Conservation (phyloP, 306 rosid species). For the Cucurbita ficifolia region DNA sequence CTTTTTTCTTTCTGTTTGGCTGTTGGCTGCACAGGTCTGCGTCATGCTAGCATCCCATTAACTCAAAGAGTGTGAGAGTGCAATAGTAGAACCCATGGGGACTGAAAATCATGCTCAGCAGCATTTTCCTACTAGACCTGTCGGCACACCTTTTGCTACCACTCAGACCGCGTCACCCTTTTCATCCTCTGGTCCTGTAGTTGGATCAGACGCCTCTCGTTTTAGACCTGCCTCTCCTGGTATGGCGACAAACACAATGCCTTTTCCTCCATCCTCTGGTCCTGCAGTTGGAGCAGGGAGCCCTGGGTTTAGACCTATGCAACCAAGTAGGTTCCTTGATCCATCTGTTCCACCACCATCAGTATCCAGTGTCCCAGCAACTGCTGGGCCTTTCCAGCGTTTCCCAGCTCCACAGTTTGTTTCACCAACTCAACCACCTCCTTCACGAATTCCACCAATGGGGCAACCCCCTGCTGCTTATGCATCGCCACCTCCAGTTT, state of each 20-base stretch:
- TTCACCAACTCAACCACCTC: slow-evolving; percentile 28
- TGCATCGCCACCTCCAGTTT: slow-evolving; percentile 26
- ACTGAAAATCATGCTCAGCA: slow-evolving; percentile 74
- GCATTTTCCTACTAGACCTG: slow-evolving; percentile 52
- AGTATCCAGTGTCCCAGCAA: slow-evolving; percentile 29
- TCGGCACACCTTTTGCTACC: slow-evolving; percentile 40
- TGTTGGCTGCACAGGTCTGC: slow-evolving; percentile 8
- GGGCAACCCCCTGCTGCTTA: slow-evolving; percentile 41
- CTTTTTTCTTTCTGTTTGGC: no score
- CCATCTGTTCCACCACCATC: slow-evolving; percentile 65
- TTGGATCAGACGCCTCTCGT: slow-evolving; percentile 45
- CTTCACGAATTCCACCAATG: slow-evolving; percentile 21
- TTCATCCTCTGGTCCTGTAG: slow-evolving; percentile 53
- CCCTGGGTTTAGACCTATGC: slow-evolving; percentile 47
- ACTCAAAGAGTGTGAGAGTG: not conserved
- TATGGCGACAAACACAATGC: slow-evolving; percentile 26
- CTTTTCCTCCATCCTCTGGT: slow-evolving; percentile 30
- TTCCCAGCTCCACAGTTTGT: slow-evolving; percentile 45
- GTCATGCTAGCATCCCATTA: slow-evolving; percentile 9
- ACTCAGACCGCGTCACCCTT: slow-evolving; percentile 44
- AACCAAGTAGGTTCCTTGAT: slow-evolving; percentile 51
- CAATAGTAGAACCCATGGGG: slow-evolving; percentile 41
- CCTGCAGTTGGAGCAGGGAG: slow-evolving; percentile 35
- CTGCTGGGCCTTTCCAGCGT: slow-evolving; percentile 37
- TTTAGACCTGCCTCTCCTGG: slow-evolving; percentile 38